Conservation (phyloP, 129 eudicot species). For the Arctium minus region DNA sequence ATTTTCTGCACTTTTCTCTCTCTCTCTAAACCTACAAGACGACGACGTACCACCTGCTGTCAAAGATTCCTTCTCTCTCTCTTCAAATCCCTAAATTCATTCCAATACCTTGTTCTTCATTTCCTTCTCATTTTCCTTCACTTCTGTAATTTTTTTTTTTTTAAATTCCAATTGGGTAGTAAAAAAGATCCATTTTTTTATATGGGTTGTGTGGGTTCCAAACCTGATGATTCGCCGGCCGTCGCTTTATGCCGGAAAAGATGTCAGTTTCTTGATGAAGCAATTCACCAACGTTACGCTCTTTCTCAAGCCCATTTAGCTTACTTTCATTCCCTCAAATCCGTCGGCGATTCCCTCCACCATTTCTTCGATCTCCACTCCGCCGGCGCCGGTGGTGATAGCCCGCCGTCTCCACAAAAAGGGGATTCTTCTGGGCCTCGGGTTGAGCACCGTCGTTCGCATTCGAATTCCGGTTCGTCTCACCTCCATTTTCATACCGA, state of each 20-base stretch:
- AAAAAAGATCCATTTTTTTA: background rate
- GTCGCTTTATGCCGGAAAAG: constrained; percentile 63
- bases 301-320: constrained; percentile 72
- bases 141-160: constrained; percentile 7
- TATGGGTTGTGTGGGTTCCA: constrained; percentile 90
- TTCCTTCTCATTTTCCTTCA: background rate
- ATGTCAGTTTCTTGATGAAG: constrained; percentile 59
- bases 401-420: constrained; percentile 35
- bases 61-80: constrained; percentile 32
- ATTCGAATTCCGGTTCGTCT: constrained; percentile 52
- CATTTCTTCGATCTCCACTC: constrained; percentile 40
- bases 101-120: background rate
- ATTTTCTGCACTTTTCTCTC: constrained; percentile 15
- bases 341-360: constrained; percentile 59
- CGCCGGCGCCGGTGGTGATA: background rate
- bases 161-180: background rate
- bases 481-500: constrained; percentile 71
- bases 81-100: constrained; percentile 25
- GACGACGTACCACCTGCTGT: constrained; percentile 48
- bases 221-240: constrained; percentile 73
- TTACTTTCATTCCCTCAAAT: constrained; percentile 58
- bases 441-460: constrained; percentile 29
- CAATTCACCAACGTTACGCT: constrained; percentile 65
- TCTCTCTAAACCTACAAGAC: constrained; percentile 32
- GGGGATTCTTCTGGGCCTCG: constrained; percentile 28